Conservation (phyloP, 176 grass and related monocot genomes). For the Leersia perrieri region DNA sequence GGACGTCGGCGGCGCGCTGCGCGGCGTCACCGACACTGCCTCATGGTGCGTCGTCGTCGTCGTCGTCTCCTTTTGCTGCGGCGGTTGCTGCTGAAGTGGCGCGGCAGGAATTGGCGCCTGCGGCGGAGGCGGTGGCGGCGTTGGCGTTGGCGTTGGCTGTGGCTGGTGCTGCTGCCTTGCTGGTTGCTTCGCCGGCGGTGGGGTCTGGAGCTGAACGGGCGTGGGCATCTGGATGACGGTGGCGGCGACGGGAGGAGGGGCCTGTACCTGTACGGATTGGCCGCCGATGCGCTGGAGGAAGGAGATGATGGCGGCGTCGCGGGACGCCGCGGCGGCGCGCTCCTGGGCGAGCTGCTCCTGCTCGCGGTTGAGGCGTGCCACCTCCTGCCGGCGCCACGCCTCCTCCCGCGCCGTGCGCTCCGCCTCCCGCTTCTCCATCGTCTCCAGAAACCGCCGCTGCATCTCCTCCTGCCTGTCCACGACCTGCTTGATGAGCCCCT, state of each 20-base stretch:
- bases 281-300: constrained; percentile 82
- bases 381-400: constrained; percentile 87
- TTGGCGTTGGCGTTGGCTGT: background rate
- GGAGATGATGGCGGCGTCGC: constrained; percentile 72
- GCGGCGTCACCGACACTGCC: constrained; percentile 8
- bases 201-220: constrained; percentile 16
- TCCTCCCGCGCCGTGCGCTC: constrained; percentile 84
- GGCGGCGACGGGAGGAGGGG: constrained; percentile 16
- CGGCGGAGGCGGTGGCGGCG: too few species aligned
- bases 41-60: constrained; percentile 32
- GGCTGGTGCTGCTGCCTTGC: constrained; percentile 33
- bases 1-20: constrained; percentile 16
- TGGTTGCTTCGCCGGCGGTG: constrained; percentile 24
- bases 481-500: constrained; percentile 78
- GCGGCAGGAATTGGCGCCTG: constrained; percentile 30
- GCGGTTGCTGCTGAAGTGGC: constrained; percentile 51
- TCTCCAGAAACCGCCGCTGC: constrained; percentile 87
- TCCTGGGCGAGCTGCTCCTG: constrained; percentile 85
- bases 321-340: constrained; percentile 65
- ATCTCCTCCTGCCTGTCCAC: constrained; percentile 77
- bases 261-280: constrained; percentile 40
- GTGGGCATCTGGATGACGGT: background rate
- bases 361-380: constrained; percentile 76
- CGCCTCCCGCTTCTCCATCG: constrained; percentile 74
- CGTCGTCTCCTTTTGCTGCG: constrained; percentile 20